Percentiles rank a stretch among this genome's conserved stretches.
These are phyloP conservation scores for Paecilomyces fulvus DNA, from an alignment of 2,329 filamentous ascomycete species.

Conservation along the genomic window DNA sequence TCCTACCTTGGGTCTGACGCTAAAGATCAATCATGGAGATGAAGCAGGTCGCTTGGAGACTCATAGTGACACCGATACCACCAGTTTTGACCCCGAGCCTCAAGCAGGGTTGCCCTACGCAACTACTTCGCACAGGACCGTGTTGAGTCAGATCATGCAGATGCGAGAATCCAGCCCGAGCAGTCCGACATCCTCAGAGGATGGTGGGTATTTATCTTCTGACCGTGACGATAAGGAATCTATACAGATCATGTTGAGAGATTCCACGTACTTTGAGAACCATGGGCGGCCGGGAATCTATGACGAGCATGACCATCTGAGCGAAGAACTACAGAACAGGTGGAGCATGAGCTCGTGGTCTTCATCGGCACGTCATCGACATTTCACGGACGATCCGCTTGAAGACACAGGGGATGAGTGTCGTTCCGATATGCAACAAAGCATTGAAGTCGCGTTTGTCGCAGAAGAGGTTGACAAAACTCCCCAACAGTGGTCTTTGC, in stretches of 20 bases:
- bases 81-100: slow-evolving; percentile 59
- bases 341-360: slow-evolving; percentile 41
- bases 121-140: slow-evolving; percentile 29
- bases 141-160: slow-evolving; percentile 42
- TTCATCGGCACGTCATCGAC: slow-evolving; percentile 30
- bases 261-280: slow-evolving; percentile 34
- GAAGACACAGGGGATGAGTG: slow-evolving; percentile 27
- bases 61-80: slow-evolving; percentile 47
- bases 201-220: slow-evolving; percentile 31
- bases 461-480: slow-evolving; percentile 19
- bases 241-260: slow-evolving; percentile 47
- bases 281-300: slow-evolving; percentile 18
- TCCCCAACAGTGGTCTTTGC: slow-evolving; percentile 28
- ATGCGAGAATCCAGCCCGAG: slow-evolving; percentile 40
- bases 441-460: slow-evolving; percentile 15
- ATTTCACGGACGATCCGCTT: slow-evolving; percentile 24
- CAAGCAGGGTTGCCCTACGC: slow-evolving; percentile 48
- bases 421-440: slow-evolving; percentile 9
- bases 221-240: slow-evolving; percentile 46
- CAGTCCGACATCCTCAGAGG: slow-evolving; percentile 30
- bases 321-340: slow-evolving; percentile 20
- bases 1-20: slow-evolving; percentile 33
- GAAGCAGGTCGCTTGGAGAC: background rate
- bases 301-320: slow-evolving; percentile 11
- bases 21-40: slow-evolving; percentile 1